phyloP scores from a whole-genome alignment of 2,329 filamentous ascomycete genomes.

The Aspergillus sp. region DNA sequence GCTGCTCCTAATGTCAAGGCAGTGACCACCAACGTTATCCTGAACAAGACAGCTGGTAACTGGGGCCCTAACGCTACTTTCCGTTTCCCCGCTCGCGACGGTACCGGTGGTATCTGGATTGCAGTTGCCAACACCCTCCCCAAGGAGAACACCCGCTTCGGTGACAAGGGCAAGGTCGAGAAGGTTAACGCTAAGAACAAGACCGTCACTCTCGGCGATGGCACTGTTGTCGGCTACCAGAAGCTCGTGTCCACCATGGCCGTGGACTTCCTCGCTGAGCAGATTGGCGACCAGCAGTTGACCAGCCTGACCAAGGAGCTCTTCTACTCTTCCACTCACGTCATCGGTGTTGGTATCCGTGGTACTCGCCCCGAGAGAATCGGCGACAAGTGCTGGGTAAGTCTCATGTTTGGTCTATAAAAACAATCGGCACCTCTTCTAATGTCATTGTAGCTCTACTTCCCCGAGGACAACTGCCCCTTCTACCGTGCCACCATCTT shows the following conservation, averaged over 20 bases:
- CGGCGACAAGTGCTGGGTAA: slow-evolving; percentile 97
- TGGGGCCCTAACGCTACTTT: slow-evolving; percentile 99
- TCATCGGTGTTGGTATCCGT: slow-evolving; percentile 92
- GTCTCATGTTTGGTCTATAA: slow-evolving; percentile 24
- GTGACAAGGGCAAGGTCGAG: slow-evolving; percentile 77
- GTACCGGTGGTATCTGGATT: slow-evolving; percentile 98
- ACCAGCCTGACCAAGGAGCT: slow-evolving; percentile 81
- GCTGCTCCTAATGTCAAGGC: slow-evolving; percentile 94
- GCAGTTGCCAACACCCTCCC: slow-evolving; percentile 91
- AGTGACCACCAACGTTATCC: slow-evolving; percentile 89
- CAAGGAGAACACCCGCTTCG: slow-evolving; percentile 86
- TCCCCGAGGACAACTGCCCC: slow-evolving; percentile 97
- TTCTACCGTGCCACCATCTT: slow-evolving; percentile 99
- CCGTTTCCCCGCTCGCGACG: slow-evolving; percentile 92
- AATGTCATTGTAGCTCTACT: slow-evolving; percentile 70
- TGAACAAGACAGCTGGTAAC: slow-evolving; percentile 93
- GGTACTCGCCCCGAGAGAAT: slow-evolving; percentile 91
- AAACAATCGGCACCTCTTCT: not conserved
- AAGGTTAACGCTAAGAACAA: slow-evolving; percentile 87
- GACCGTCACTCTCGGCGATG: slow-evolving; percentile 77
- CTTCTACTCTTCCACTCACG: slow-evolving; percentile 96
- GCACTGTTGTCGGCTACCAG: slow-evolving; percentile 84
- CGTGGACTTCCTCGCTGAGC: slow-evolving; percentile 82
- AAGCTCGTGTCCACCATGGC: slow-evolving; percentile 96
- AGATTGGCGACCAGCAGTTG: slow-evolving; percentile 85